Evolutionary conservation across 2,329 filamentous ascomycete genomes (phyloP).

Genomic region (Chaetomiaceae sp.): DNA sequence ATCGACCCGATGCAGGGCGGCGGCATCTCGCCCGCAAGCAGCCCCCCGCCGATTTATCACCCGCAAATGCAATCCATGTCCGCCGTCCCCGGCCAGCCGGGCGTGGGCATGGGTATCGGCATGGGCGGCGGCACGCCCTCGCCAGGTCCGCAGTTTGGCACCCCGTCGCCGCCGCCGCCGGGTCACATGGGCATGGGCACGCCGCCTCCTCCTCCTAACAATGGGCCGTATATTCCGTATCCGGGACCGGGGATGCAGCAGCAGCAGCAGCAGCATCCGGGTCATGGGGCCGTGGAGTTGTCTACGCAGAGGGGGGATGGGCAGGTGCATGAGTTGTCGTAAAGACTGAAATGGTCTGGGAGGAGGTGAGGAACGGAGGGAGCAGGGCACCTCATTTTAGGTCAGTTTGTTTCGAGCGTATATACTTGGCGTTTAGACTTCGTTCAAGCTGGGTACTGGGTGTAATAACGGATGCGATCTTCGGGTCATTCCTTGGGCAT

Average conservation of each 20-base stretch:
- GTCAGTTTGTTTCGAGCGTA: too few species aligned
- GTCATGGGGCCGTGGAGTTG: conserved; percentile 8
- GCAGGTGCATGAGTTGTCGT: conserved; percentile 18
- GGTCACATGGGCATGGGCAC: background rate
- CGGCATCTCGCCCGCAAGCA: background rate
- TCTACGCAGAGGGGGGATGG: conserved; percentile 18
- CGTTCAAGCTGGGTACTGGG: too few species aligned
- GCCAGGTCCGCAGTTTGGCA: background rate
- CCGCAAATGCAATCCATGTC: background rate
- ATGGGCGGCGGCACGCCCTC: background rate
- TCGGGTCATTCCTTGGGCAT: too few species aligned
- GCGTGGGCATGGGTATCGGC: background rate
- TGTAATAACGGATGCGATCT: too few species aligned
- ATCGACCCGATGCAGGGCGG: conserved; percentile 5
- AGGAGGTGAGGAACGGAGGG: too few species aligned
- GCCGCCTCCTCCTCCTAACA: background rate
- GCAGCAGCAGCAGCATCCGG: background rate
- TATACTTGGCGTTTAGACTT: too few species aligned
- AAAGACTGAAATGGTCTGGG: too few species aligned
- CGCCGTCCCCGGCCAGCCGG: background rate
- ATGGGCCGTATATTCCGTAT: background rate
- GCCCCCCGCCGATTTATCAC: conserved; percentile 5
- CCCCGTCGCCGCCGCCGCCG: background rate
- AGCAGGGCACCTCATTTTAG: too few species aligned
- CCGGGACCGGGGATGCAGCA: background rate